A percentile compares a stretch with the other conserved stretches of the same genome.
phyloP scores from a whole-genome alignment of 1,284 basidiomycete genomes.

The Leccinum insolens region DNA sequence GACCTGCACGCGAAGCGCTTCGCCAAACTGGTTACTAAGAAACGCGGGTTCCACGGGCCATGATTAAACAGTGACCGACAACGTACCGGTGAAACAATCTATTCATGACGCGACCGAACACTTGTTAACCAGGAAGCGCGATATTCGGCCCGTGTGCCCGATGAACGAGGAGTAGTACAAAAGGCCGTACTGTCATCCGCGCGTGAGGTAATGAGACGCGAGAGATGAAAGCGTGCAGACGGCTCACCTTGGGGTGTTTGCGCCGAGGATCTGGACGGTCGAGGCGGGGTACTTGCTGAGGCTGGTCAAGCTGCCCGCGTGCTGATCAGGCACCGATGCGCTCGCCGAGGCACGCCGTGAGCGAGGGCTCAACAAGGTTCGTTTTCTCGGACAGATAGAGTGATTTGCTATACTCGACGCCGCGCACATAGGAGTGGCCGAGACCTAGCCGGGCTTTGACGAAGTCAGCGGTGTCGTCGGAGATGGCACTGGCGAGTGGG shows the following conservation, averaged over 20 bases:
- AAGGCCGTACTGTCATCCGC: conserved; percentile 75
- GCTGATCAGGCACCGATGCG: too few relatives aligned
- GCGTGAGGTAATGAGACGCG: not conserved
- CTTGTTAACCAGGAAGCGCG: conserved; percentile 98
- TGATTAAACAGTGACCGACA: not conserved
- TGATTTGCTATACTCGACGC: too few relatives aligned
- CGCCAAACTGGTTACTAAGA: conserved; percentile 83
- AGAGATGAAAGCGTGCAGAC: not conserved
- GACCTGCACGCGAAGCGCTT: conserved; percentile 91
- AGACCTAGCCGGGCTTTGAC: conserved; percentile 94
- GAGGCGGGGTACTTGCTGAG: too few relatives aligned
- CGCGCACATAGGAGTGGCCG: conserved; percentile 80
- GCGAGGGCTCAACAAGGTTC: too few relatives aligned
- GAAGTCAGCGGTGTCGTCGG: conserved; percentile 82
- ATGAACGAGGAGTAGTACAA: conserved; percentile 97
- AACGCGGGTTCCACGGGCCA: not conserved
- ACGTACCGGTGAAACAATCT: conserved; percentile 90
- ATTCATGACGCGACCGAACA: conserved; percentile 98
- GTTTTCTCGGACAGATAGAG: too few relatives aligned
- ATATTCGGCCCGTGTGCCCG: conserved; percentile 97
- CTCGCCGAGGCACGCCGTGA: too few relatives aligned
- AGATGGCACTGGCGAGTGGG: conserved; percentile 82
- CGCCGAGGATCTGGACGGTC: too few relatives aligned
- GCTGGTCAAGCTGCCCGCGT: too few relatives aligned
- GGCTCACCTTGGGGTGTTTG: too few relatives aligned